These are phyloP conservation scores for Phytophthora ramorum DNA, from an alignment of 352 stramenopile genomes.

Conservation along the genomic window DNA sequence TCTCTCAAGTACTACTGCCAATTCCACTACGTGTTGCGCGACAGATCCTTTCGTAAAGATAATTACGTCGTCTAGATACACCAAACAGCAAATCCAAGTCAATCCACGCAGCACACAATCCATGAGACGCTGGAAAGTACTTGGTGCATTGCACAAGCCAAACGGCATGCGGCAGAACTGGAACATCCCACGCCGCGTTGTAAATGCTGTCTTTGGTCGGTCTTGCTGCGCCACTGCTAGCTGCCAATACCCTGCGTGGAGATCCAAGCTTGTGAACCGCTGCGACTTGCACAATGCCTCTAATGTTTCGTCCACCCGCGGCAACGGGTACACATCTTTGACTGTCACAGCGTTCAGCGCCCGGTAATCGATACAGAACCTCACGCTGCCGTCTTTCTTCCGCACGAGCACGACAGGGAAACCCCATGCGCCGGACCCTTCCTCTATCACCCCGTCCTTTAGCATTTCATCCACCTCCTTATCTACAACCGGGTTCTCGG, in stretches of 20 bases:
- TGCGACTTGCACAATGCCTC: conserved; percentile 8
- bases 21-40: conserved; percentile 18
- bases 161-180: conserved; percentile 25
- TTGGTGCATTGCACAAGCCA: conserved; percentile 9
- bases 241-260: conserved; percentile 21
- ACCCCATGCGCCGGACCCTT: conserved; percentile 15
- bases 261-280: conserved; percentile 15
- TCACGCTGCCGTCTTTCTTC: no score
- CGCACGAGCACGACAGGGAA: no score
- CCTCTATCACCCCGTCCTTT: not conserved
- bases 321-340: not conserved
- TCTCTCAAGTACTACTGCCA: conserved; percentile 20
- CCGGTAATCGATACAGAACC: no score
- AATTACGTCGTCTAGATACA: conserved; percentile 33
- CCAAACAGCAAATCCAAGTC: conserved; percentile 24
- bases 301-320: conserved; percentile 24
- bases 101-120: conserved; percentile 26
- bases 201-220: conserved; percentile 24
- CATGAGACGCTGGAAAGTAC: conserved; percentile 22
- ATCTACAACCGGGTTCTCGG: conserved; percentile 10
- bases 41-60: conserved; percentile 22
- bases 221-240: conserved; percentile 7
- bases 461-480: conserved; percentile 18
- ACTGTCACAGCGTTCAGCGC: no score
- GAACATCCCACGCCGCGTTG: conserved; percentile 13